These are phyloP conservation scores for Clavispora carvajalis DNA, from an alignment of 805 yeast genomes.

Conservation along the genomic window DNA sequence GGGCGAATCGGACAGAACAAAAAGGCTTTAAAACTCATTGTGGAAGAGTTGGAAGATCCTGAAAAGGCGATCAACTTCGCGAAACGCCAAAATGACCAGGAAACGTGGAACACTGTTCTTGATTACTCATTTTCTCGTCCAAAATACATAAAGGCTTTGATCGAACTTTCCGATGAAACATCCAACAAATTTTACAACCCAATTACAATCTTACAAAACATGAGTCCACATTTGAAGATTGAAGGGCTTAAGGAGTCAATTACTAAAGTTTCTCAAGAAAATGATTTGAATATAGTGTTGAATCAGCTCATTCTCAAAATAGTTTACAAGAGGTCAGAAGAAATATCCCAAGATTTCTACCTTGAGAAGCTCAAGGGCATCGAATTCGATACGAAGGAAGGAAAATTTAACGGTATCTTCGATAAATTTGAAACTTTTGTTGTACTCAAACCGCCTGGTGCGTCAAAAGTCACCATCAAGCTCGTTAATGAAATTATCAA, in stretches of 20 bases:
- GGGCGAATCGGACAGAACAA: conserved; percentile 78
- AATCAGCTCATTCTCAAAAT: conserved; percentile 47
- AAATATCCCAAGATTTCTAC: conserved; percentile 19
- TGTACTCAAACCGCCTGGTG: conserved; percentile 8
- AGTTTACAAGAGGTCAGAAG: conserved; percentile 27
- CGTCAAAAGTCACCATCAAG: conserved; percentile 2
- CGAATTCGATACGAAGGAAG: conserved; percentile 17
- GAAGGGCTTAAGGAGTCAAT: conserved; percentile 61
- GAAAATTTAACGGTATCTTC: conserved; percentile 16
- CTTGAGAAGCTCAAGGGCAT: conserved; percentile 22
- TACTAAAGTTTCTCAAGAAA: conserved; percentile 55
- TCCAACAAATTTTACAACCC: conserved; percentile 47
- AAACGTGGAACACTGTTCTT: conserved; percentile 75
- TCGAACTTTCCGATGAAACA: conserved; percentile 61
- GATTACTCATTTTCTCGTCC: conserved; percentile 70
- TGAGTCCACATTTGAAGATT: conserved; percentile 58
- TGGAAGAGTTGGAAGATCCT: conserved; percentile 74
- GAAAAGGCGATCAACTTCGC: conserved; percentile 78
- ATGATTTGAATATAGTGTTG: conserved; percentile 48
- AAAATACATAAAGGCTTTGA: conserved; percentile 65
- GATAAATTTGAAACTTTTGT: conserved; percentile 26
- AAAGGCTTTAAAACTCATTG: conserved; percentile 70
- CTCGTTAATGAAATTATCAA: conserved; percentile 3
- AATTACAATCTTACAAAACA: conserved; percentile 57
- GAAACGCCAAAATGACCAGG: conserved; percentile 57